These are phyloP conservation scores for Epichloe bromicola DNA, from an alignment of 2,329 filamentous ascomycete genomes.

Conservation along the genomic window DNA sequence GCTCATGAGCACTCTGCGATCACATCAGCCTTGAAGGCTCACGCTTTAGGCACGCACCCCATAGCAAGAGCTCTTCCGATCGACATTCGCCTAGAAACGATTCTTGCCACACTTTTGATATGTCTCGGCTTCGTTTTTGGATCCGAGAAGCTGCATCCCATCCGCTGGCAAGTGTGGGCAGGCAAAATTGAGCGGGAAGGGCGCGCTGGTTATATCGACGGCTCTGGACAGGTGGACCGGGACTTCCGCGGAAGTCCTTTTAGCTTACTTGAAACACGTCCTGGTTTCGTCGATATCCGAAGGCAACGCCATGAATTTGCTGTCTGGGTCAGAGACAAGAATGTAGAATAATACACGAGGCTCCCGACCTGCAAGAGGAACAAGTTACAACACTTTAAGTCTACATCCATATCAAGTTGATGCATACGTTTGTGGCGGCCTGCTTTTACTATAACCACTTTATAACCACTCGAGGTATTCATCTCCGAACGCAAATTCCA, in stretches of 20 bases:
- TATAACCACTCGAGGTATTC: no score
- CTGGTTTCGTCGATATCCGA: conserved; percentile 79
- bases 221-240: conserved; percentile 53
- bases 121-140: conserved; percentile 70
- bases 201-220: conserved; percentile 40
- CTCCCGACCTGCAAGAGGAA: no score
- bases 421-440: no score
- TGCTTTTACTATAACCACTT: no score
- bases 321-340: conserved; percentile 48
- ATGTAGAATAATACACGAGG: conserved; percentile 2
- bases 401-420: no score
- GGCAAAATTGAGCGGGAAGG: conserved; percentile 74
- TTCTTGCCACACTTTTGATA: conserved; percentile 69
- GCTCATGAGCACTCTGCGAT: conserved; percentile 82
- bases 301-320: conserved; percentile 68
- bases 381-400: no score
- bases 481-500: no score
- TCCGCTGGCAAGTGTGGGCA: conserved; percentile 71
- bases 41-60: conserved; percentile 28
- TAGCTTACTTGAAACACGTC: conserved; percentile 61
- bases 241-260: conserved; percentile 70
- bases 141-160: conserved; percentile 68
- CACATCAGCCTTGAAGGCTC: conserved; percentile 39
- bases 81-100: conserved; percentile 79
- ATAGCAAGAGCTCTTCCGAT: conserved; percentile 49